Evolutionary conservation across 176 grass and related monocot species (phyloP).

Genomic region (Dactylis glomerata): DNA sequence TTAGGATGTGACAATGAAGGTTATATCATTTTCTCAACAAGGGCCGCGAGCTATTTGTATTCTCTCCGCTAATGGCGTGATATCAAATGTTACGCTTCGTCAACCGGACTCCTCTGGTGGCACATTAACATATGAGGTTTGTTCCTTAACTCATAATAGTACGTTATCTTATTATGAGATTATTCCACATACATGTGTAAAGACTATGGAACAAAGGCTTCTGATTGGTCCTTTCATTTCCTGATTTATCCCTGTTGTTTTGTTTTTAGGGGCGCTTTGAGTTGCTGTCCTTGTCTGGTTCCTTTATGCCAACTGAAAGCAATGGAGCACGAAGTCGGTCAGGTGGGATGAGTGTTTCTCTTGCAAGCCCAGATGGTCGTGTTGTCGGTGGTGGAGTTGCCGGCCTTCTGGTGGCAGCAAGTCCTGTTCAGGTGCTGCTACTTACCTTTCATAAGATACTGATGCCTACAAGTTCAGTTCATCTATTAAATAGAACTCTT

Average conservation of each 20-base stretch:
- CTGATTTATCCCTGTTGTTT: slow-evolving; percentile 3
- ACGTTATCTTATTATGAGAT: not conserved
- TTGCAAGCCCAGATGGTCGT: slow-evolving; percentile 75
- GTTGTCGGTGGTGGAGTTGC: slow-evolving; percentile 84
- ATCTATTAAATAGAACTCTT: not conserved
- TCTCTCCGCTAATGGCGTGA: slow-evolving; percentile 81
- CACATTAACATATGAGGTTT: slow-evolving; percentile 94
- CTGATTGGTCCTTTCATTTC: not conserved
- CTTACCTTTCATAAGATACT: not conserved
- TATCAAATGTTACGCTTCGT: slow-evolving; percentile 88
- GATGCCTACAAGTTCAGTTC: not conserved
- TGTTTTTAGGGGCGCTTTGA: slow-evolving; percentile 78
- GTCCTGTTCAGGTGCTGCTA: slow-evolving; percentile 68
- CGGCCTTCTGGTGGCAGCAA: slow-evolving; percentile 78
- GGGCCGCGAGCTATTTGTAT: slow-evolving; percentile 81
- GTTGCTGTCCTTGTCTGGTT: slow-evolving; percentile 88
- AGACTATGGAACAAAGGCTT: not conserved
- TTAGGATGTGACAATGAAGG: slow-evolving; percentile 92
- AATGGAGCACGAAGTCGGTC: slow-evolving; percentile 70
- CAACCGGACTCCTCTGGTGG: slow-evolving; percentile 94
- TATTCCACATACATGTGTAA: not conserved
- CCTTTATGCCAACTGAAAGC: slow-evolving; percentile 85
- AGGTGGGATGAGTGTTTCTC: slow-evolving; percentile 90
- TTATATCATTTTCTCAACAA: slow-evolving; percentile 93
- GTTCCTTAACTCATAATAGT: not conserved